These are phyloP conservation scores for Xylaria cubensis DNA, from an alignment of 495 filamentous ascomycete genomes.

Conservation along the genomic window DNA sequence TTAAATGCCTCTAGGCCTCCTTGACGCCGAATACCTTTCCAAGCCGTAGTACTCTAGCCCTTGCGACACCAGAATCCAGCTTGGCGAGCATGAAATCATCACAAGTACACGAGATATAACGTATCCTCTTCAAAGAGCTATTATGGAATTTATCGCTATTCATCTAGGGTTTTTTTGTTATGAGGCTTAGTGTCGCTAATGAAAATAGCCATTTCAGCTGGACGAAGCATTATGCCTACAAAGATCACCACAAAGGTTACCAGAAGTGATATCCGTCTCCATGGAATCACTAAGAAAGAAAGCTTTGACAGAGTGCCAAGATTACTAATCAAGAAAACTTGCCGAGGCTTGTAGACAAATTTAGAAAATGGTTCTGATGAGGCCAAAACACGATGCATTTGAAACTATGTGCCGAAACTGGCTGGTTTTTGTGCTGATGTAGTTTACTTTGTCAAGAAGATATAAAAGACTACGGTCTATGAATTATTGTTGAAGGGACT, in stretches of 20 bases:
- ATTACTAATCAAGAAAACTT: conserved; percentile 62
- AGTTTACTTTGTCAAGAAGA: conserved; percentile 61
- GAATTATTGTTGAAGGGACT: conserved; percentile 86
- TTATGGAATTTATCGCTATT: not conserved
- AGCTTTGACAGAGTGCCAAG: not conserved
- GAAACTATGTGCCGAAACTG: conserved; percentile 73
- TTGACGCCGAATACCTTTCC: too few species aligned
- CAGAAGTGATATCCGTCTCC: conserved; percentile 74
- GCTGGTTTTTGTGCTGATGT: conserved; percentile 74
- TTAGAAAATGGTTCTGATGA: conserved; percentile 77
- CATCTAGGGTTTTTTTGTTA: not conserved
- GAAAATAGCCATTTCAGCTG: conserved; percentile 31
- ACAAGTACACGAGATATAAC: not conserved
- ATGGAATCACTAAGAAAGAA: conserved; percentile 63
- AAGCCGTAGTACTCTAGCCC: too few species aligned
- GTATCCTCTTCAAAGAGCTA: not conserved
- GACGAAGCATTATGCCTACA: conserved; percentile 76
- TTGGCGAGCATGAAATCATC: conserved; percentile 65
- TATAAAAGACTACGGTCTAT: conserved; percentile 62
- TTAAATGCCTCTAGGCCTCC: too few species aligned
- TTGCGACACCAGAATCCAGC: conserved; percentile 44
- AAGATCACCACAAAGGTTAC: conserved; percentile 79
- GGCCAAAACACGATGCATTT: conserved; percentile 70
- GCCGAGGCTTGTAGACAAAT: conserved; percentile 67
- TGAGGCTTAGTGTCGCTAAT: not conserved